phyloP scores from a whole-genome alignment of 495 filamentous ascomycete species.

The Aspergillus nidulans region DNA sequence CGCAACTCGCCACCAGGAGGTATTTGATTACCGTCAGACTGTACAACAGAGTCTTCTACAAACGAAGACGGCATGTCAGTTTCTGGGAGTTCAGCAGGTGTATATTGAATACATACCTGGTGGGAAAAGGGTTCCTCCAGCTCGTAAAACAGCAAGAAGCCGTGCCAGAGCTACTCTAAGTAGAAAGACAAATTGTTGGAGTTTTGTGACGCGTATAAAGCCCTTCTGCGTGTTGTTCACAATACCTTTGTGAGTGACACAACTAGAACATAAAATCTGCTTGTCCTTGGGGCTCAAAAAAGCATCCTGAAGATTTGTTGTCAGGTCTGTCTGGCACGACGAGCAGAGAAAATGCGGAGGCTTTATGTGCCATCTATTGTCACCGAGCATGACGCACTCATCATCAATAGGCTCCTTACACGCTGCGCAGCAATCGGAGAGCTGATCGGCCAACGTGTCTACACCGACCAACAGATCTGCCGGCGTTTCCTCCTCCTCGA shows the following conservation, averaged over 20 bases:
- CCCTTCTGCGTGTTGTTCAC: constrained; percentile 46
- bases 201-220: constrained; percentile 66
- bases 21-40: constrained; percentile 59
- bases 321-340: constrained; percentile 70
- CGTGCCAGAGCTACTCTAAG: constrained; percentile 87
- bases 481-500: constrained; percentile 60
- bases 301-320: constrained; percentile 56
- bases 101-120: constrained; percentile 48
- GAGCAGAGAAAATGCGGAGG: constrained; percentile 67
- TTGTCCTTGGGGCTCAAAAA: constrained; percentile 61
- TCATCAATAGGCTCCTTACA: constrained; percentile 92
- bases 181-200: constrained; percentile 92
- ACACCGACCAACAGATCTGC: constrained; percentile 71
- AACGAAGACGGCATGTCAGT: not conserved
- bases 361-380: constrained; percentile 76
- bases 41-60: constrained; percentile 68
- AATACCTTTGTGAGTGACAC: constrained; percentile 48
- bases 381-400: constrained; percentile 68
- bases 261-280: constrained; percentile 64
- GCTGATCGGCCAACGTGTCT: constrained; percentile 65
- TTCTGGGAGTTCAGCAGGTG: not conserved
- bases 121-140: constrained; percentile 67
- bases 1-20: constrained; percentile 40
- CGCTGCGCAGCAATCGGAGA: constrained; percentile 73
- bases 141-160: constrained; percentile 79